Evolutionary conservation across 257 asterid species (phyloP).

Genomic region (Cinchona pubescens): DNA sequence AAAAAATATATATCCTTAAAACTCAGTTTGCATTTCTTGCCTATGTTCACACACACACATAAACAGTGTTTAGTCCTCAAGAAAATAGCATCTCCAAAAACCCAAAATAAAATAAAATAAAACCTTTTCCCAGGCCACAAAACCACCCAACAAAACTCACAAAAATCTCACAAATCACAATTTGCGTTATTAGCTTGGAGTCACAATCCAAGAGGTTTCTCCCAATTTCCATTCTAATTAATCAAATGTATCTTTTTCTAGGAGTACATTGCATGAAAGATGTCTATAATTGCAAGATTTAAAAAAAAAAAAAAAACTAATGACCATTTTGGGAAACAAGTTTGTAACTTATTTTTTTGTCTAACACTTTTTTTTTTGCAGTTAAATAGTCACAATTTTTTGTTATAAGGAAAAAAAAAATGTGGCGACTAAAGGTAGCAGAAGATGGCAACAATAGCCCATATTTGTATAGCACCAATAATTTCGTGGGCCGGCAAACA

Average conservation of each 20-base stretch:
- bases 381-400: background rate
- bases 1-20: too few species aligned
- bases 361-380: background rate
- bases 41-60: background rate
- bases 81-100: background rate
- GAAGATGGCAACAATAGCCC: conserved; percentile 50
- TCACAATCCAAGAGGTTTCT: background rate
- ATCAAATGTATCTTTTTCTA: background rate
- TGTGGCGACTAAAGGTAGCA: conserved; percentile 66
- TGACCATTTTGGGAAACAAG: too few species aligned
- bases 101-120: too few species aligned
- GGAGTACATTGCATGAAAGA: too few species aligned
- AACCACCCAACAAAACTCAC: background rate
- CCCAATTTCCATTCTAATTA: background rate
- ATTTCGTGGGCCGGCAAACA: conserved; percentile 56
- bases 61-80: background rate
- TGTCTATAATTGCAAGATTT: background rate
- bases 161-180: background rate
- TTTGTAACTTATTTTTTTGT: too few species aligned
- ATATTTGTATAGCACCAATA: conserved; percentile 58
- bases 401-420: conserved; percentile 14
- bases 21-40: background rate
- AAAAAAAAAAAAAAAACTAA: too few species aligned
- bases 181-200: background rate
- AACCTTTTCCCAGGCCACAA: background rate